These are phyloP conservation scores for Pestalotiopsis sp. DNA, from an alignment of 2,329 filamentous ascomycete genomes.

Conservation along the genomic window DNA sequence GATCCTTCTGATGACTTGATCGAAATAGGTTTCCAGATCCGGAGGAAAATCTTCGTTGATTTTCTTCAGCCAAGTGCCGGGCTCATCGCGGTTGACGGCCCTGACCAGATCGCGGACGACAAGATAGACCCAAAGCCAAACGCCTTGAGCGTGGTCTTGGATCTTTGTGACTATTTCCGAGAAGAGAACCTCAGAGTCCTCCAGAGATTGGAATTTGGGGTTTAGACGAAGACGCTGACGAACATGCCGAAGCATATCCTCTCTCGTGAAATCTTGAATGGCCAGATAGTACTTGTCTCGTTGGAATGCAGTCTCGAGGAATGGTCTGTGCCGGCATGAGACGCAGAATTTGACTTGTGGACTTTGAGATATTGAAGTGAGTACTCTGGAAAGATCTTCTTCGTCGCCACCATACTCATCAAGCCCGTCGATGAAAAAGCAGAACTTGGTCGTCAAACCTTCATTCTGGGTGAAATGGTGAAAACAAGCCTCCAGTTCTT, in stretches of 20 bases:
- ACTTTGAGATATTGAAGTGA: not conserved
- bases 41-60: not conserved
- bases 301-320: not conserved
- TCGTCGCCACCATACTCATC: not conserved
- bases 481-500: not conserved
- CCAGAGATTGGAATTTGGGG: not conserved
- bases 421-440: not conserved
- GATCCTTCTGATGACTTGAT: not conserved
- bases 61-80: not conserved
- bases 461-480: not conserved
- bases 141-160: not conserved
- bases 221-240: not conserved
- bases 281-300: not conserved
- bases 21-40: not conserved
- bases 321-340: not conserved
- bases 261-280: not conserved
- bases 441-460: not conserved
- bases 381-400: not conserved
- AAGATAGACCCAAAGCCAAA: not conserved
- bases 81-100: not conserved
- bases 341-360: not conserved
- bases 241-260: not conserved
- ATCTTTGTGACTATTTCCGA: not conserved
- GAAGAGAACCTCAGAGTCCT: not conserved
- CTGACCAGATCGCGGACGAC: not conserved